A percentile compares a stretch with the other conserved stretches of the same genome.
phyloP scores from a whole-genome alignment of 495 filamentous ascomycete genomes.

The Trichoderma gamsii region DNA sequence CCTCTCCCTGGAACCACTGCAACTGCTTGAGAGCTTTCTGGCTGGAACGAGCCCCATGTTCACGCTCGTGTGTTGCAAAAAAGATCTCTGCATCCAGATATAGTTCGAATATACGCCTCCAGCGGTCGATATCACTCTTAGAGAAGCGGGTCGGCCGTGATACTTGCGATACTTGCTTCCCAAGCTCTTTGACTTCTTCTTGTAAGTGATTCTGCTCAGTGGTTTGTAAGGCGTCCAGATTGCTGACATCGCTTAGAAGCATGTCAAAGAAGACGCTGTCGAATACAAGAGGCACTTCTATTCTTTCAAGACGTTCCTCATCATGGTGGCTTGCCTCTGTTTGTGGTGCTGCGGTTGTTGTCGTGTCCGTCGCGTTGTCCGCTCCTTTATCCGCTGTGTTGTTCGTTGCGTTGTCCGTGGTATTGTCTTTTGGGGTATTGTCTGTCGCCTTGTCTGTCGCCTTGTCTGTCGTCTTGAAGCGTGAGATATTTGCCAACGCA shows the following conservation, averaged over 20 bases:
- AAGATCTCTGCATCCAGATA: constrained; percentile 67
- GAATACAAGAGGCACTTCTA: constrained; percentile 60
- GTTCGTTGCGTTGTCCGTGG: too few relatives aligned
- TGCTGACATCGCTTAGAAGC: constrained; percentile 54
- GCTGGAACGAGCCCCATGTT: constrained; percentile 52
- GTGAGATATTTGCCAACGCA: too few relatives aligned
- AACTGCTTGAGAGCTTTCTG: constrained; percentile 48
- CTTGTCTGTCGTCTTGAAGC: background rate
- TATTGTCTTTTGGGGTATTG: too few relatives aligned
- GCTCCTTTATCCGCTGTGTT: too few relatives aligned
- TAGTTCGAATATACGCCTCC: constrained; percentile 67
- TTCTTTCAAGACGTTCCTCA: constrained; percentile 25
- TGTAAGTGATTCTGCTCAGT: constrained; percentile 51
- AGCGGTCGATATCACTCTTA: constrained; percentile 60
- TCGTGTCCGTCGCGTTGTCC: too few relatives aligned
- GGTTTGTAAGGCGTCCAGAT: constrained; percentile 53
- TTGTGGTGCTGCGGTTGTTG: background rate
- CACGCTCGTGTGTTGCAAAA: constrained; percentile 59
- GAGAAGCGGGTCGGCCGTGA: constrained; percentile 50
- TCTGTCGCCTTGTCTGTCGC: too few relatives aligned
- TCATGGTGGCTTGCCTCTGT: background rate
- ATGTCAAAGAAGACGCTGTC: constrained; percentile 64
- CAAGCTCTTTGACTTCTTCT: constrained; percentile 47
- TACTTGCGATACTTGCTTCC: constrained; percentile 49
- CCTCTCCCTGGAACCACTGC: constrained; percentile 52